Percentiles rank a stretch among this genome's conserved stretches.
These are phyloP conservation scores for Podospora tetraspora DNA, from an alignment of 495 filamentous ascomycete genomes.

Conservation along the genomic window DNA sequence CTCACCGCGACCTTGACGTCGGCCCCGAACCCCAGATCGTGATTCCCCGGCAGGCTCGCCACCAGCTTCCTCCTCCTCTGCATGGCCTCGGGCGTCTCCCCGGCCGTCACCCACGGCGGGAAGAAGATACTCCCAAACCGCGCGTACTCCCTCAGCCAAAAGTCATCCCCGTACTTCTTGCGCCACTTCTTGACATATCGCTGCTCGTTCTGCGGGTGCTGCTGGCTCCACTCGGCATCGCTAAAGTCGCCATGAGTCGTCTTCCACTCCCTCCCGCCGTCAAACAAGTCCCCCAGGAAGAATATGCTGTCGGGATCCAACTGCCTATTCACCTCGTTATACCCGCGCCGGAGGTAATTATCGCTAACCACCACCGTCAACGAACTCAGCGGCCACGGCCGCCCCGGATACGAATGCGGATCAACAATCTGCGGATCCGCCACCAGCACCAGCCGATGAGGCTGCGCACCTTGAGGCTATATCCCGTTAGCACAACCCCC, in stretches of 20 bases:
- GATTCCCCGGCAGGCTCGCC: conserved; percentile 84
- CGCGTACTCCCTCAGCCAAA: conserved; percentile 77
- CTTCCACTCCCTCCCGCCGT: conserved; percentile 94
- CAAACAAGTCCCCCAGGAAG: conserved; percentile 93
- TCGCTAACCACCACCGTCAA: conserved; percentile 81
- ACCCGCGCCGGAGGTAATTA: conserved; percentile 78
- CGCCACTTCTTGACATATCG: conserved; percentile 61
- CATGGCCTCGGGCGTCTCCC: conserved; percentile 30
- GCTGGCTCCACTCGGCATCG: conserved; percentile 52
- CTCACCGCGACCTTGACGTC: conserved; percentile 75
- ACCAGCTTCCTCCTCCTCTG: conserved; percentile 61
- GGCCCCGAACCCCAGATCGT: conserved; percentile 90
- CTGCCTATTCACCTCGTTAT: conserved; percentile 59
- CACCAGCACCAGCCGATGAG: conserved; percentile 81
- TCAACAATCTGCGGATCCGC: conserved; percentile 98
- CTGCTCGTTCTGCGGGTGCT: conserved; percentile 44
- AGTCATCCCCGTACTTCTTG: conserved; percentile 63
- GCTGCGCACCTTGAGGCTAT: conserved; percentile 68
- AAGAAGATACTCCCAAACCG: conserved; percentile 78
- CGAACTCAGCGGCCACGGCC: conserved; percentile 80
- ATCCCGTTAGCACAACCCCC: background rate
- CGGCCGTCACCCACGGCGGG: conserved; percentile 50
- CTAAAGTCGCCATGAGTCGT: conserved; percentile 52
- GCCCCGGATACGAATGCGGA: conserved; percentile 90
- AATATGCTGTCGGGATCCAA: conserved; percentile 76